These are phyloP conservation scores for Erythrobasidium hasegawianum DNA, from an alignment of 1,284 basidiomycete species.

Conservation along the genomic window DNA sequence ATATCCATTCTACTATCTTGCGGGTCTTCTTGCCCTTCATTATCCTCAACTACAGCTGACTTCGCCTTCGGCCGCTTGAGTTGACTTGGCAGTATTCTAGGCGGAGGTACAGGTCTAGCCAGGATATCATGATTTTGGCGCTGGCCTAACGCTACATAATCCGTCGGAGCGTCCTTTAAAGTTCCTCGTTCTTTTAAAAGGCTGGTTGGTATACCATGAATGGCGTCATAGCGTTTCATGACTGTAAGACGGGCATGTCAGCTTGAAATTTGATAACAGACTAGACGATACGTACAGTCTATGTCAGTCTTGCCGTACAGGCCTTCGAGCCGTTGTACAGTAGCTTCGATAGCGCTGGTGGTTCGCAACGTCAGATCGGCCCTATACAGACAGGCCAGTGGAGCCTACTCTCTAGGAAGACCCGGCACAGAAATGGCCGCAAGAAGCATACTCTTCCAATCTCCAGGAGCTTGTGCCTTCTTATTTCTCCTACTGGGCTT, in stretches of 20 bases:
- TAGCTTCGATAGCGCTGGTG: slow-evolving; percentile 19
- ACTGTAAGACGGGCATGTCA: slow-evolving; percentile 2
- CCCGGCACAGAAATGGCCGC: slow-evolving; percentile 13
- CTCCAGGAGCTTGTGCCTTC: slow-evolving; percentile 7
- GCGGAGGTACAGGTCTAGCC: too few relatives aligned
- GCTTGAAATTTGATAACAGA: background rate
- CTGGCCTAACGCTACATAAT: too few relatives aligned
- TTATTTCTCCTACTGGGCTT: background rate
- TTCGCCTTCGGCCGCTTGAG: too few relatives aligned
- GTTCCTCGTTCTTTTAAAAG: too few relatives aligned
- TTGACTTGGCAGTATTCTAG: too few relatives aligned
- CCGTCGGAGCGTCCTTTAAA: too few relatives aligned
- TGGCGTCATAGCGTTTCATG: slow-evolving; percentile 6
- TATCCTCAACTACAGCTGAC: too few relatives aligned
- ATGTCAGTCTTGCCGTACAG: slow-evolving; percentile 2
- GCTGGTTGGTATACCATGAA: background rate
- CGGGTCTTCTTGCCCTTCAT: too few relatives aligned
- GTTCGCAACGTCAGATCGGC: too few relatives aligned
- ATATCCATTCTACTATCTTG: too few relatives aligned
- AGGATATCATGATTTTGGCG: too few relatives aligned
- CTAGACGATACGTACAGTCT: slow-evolving; percentile 1
- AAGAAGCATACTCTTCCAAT: slow-evolving; percentile 22
- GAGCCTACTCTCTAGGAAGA: slow-evolving; percentile 11
- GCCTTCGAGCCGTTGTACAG: slow-evolving; percentile 8
- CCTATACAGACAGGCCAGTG: background rate